Percentiles rank a stretch among this genome's conserved stretches.
Conservation (phyloP, 2,329 filamentous ascomycete species). For the Macrophomina tecta region DNA sequence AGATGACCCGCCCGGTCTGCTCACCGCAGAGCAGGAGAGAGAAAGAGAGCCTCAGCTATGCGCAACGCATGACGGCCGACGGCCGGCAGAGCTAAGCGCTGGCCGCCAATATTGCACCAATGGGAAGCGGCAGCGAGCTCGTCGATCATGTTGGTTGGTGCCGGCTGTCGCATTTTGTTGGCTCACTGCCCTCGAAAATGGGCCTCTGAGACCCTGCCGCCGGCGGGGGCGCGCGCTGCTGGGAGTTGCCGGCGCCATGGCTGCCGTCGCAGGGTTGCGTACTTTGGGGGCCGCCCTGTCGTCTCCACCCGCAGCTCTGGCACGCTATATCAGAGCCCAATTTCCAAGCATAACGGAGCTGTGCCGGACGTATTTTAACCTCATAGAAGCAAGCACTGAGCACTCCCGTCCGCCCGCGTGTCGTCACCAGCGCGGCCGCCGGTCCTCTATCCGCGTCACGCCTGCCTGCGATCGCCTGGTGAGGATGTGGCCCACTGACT, state of each 20-base stretch:
- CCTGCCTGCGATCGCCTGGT: slow-evolving; percentile 2
- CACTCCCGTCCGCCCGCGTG: slow-evolving; percentile 15
- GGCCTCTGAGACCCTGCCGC: slow-evolving; percentile 21
- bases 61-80: slow-evolving; percentile 10
- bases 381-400: not conserved
- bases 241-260: slow-evolving; percentile 26
- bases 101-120: slow-evolving; percentile 19
- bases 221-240: slow-evolving; percentile 1
- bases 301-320: slow-evolving; percentile 23
- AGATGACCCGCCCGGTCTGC: slow-evolving; percentile 13
- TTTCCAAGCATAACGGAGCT: slow-evolving; percentile 14
- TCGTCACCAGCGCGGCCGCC: not conserved
- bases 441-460: slow-evolving; percentile 20
- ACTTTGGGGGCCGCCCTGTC: slow-evolving; percentile 21
- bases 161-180: slow-evolving; percentile 9
- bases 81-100: slow-evolving; percentile 6
- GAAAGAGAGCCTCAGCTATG: slow-evolving; percentile 7
- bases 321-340: slow-evolving; percentile 27
- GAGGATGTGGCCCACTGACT: not conserved
- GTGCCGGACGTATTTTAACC: not conserved
- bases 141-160: slow-evolving; percentile 25
- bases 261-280: slow-evolving; percentile 24
- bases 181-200: slow-evolving; percentile 16
- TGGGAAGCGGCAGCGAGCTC: slow-evolving; percentile 14
- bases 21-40: slow-evolving; percentile 6